Base-by-base conservation (phyloP, 1,139 yeast genomes). In the Suhomyces atakaporum region DNA sequence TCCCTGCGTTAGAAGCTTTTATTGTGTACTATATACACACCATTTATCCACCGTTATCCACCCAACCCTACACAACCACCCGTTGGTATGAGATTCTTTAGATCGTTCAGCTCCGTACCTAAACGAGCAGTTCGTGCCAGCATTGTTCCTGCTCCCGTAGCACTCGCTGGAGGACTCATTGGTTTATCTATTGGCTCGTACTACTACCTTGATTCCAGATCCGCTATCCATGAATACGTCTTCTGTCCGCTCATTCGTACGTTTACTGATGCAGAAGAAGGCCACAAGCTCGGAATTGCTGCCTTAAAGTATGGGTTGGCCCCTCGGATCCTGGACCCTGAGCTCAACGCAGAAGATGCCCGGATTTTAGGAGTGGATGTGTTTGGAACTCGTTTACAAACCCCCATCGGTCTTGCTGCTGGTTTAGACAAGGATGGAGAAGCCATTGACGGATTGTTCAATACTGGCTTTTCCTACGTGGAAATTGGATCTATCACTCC, bases 401-500 rank as follows among this genome's bases (percentile, higher is more conserved):
- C 82, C 39, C 97, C 97, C 14, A 69, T 90, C 39, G 97, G 97
- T 6, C 73, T 90, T 51, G 97, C 97, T 33, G 97, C 98, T 22
- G 98, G 98, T 9, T 75, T 90, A 46, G 98, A 90, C 60, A 90
- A 90, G 62, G 85, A 90, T 52, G 98, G 89, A 35, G 95, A 88
- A 55, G 96, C 89, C n/a, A 81, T 92, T 50, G 97, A 90, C 49
- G 67, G 90, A 0, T 69, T 90, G 42, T 81, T 83, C 51, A 75
- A 81, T 48, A 58, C 77, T 39, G 98, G 98, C 2, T 90, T 90
- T 53, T 79, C 92, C 5, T 88, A 87, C 56, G 95, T 88, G 43
- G 98, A 90, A 62, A 77, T 92, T 38, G 98, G 98, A 1, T 85
- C 96, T 2, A 81, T 92, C 31, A 90, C 98, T 4, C 97, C 98